Evolutionary conservation across 208 protist species (phyloP).

Genomic region (Tritrichomonas musculus): DNA sequence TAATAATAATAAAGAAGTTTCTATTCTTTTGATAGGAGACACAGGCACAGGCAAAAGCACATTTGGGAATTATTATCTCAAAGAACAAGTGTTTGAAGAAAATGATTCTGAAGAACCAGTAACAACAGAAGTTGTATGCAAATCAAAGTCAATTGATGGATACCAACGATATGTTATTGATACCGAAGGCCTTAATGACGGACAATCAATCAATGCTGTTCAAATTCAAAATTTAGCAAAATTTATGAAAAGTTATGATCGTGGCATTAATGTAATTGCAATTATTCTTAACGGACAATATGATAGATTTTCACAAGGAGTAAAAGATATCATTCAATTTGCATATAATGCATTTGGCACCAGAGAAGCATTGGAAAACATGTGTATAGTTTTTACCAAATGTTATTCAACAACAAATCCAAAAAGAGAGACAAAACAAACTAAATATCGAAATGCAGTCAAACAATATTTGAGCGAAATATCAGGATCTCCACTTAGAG

Average conservation of each 20-base stretch:
- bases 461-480: not conserved
- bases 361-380: not conserved
- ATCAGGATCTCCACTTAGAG: not conserved
- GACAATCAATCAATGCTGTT: not conserved
- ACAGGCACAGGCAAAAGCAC: not conserved
- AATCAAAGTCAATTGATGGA: not conserved
- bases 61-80: not conserved
- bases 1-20: too few relatives aligned
- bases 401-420: not conserved
- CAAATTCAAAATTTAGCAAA: not conserved
- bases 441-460: not conserved
- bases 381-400: not conserved
- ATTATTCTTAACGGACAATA: not conserved
- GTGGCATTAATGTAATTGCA: not conserved
- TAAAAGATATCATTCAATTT: constrained; percentile 1
- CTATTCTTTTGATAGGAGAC: not conserved
- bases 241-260: not conserved
- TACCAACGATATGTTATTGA: not conserved
- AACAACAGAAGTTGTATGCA: not conserved
- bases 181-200: not conserved
- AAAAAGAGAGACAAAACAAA: not conserved
- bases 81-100: not conserved
- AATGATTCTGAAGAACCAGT: not conserved
- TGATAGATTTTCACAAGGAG: not conserved
- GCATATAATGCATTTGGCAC: not conserved